Percentiles rank a stretch among this genome's conserved stretches.
These are phyloP conservation scores for Batkoa obscura DNA, from an alignment of 371 early-diverging fungal genomes.

Conservation along the genomic window DNA sequence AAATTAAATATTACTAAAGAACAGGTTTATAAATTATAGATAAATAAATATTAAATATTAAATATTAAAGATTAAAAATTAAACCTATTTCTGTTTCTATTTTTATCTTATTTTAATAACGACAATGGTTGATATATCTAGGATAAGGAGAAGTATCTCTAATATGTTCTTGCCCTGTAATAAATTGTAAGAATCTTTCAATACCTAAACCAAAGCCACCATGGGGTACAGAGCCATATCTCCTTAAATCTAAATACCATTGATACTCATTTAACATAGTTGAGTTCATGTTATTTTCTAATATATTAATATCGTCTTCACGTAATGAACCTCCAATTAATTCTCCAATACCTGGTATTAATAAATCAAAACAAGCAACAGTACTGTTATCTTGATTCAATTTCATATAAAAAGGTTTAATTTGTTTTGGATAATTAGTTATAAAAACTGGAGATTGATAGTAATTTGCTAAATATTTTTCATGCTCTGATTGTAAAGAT, in stretches of 20 bases:
- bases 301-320: constrained; percentile 38
- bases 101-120: not conserved
- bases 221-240: constrained; percentile 68
- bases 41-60: too few relatives aligned
- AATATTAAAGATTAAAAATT: too few relatives aligned
- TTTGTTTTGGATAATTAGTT: constrained; percentile 59
- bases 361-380: constrained; percentile 70
- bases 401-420: constrained; percentile 90
- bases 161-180: constrained; percentile 67
- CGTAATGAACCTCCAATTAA: constrained; percentile 78
- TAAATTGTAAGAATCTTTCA: constrained; percentile 56
- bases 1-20: too few relatives aligned
- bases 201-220: constrained; percentile 91
- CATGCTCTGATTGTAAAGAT: constrained; percentile 72
- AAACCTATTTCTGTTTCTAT: too few relatives aligned
- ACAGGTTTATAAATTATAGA: too few relatives aligned
- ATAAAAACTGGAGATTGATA: constrained; percentile 67
- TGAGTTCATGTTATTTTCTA: constrained; percentile 33
- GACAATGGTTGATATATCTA: constrained; percentile 31
- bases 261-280: constrained; percentile 42
- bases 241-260: constrained; percentile 79
- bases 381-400: constrained; percentile 35
- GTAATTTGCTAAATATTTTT: constrained; percentile 54
- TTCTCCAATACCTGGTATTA: constrained; percentile 81
- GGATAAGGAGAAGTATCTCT: constrained; percentile 74